These are phyloP conservation scores for Dipteronia sinensis DNA, from an alignment of 345 rosid genomes.

Conservation along the genomic window DNA sequence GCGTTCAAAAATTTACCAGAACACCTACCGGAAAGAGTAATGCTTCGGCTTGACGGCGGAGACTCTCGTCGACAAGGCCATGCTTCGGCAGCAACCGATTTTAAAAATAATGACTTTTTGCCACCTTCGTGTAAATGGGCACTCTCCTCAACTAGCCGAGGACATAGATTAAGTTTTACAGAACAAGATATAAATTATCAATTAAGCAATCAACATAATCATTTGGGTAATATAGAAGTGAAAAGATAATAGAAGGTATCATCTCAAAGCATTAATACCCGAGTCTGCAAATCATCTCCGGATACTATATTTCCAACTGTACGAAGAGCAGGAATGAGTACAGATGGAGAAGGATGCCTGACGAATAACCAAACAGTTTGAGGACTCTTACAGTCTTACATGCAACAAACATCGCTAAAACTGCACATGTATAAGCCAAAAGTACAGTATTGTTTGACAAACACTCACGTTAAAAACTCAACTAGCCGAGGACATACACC, in stretches of 20 bases:
- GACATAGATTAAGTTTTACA: background rate
- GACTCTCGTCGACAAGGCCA: conserved; percentile 87
- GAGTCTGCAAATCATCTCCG: conserved; percentile 77
- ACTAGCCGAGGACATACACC: conserved; percentile 71
- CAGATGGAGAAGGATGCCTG: conserved; percentile 75
- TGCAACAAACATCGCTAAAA: background rate
- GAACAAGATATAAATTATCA: background rate
- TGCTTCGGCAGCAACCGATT: conserved; percentile 72
- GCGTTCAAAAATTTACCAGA: conserved; percentile 74
- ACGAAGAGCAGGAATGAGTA: conserved; percentile 84
- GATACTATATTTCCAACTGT: conserved; percentile 89
- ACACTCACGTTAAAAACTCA: conserved; percentile 67
- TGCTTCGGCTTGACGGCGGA: conserved; percentile 89
- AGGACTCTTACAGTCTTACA: background rate
- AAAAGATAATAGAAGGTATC: background rate
- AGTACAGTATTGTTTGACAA: background rate
- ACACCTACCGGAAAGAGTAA: conserved; percentile 91
- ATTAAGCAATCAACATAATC: background rate
- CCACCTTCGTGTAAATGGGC: too few relatives aligned
- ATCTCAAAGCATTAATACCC: conserved; percentile 40
- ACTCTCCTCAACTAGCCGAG: too few relatives aligned
- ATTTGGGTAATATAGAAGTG: background rate
- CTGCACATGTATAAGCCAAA: background rate
- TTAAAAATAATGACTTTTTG: too few relatives aligned
- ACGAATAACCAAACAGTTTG: background rate